Conservation (phyloP, 2,329 filamentous ascomycete species). For the Hirsutella minnesotensis region DNA sequence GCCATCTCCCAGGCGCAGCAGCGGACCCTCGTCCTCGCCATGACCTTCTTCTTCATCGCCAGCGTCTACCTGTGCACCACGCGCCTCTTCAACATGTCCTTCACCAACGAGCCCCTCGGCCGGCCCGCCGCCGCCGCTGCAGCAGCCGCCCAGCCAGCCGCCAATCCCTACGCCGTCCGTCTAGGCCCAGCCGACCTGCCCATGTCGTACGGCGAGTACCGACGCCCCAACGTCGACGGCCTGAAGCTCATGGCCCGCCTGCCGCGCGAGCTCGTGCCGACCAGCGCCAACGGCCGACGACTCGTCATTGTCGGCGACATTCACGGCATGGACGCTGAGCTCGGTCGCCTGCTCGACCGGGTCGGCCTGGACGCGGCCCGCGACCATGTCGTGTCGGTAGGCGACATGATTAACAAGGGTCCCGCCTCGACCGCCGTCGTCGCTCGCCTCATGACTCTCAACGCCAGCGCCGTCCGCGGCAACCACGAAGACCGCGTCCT, state of each 20-base stretch:
- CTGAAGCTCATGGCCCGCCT: constrained; percentile 19
- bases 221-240: constrained; percentile 24
- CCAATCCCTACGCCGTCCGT: constrained; percentile 2
- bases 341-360: constrained; percentile 54
- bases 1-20: constrained; percentile 14
- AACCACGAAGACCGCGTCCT: constrained; percentile 87
- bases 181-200: constrained; percentile 18
- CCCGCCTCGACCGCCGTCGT: constrained; percentile 73
- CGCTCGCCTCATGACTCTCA: constrained; percentile 57
- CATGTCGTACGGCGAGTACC: constrained; percentile 28
- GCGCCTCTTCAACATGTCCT: constrained; percentile 17
- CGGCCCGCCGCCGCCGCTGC: not conserved
- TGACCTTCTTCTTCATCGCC: constrained; percentile 19
- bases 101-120: not conserved
- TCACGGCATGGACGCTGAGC: constrained; percentile 68
- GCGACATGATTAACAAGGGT: constrained; percentile 77
- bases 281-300: constrained; percentile 34
- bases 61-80: constrained; percentile 22
- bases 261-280: constrained; percentile 18
- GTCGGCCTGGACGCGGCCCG: constrained; percentile 41
- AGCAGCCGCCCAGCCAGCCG: not conserved
- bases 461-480: constrained; percentile 74
- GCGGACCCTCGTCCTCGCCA: constrained; percentile 17
- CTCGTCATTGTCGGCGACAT: constrained; percentile 84
- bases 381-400: constrained; percentile 67